Evolutionary conservation across 805 yeast genomes (phyloP), one percentile per base, ranked within the genome.

Genomic region (Myxozyma kluyveri): DNA sequence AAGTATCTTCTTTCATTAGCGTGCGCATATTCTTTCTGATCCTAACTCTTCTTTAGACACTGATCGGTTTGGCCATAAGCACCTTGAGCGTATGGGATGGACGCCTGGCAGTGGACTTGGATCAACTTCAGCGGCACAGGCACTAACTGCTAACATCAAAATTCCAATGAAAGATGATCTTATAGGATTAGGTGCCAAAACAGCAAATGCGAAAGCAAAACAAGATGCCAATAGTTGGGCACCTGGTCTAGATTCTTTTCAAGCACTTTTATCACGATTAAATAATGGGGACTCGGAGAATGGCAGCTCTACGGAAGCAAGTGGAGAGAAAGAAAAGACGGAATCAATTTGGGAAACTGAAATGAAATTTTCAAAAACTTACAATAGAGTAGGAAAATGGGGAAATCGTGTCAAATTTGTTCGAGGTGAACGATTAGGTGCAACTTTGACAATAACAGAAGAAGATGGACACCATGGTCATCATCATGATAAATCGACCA

Each of bases 241-340:
- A 60, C 86, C 89, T 9, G 96, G 97, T 2, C 75, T 91, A 38
- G 98, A 93, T 67, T 96, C 85, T 2, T 91, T 93, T 66, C 99
- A 91, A 72, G 77, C 95, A 61, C 79, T 91, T 42, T 73, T 91
- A 56, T 97, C 97, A 9, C 79, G 89, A 65, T 75, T 91, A 56
- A 91, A 91, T 66, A 97, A 97, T 42, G 91, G 48, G 10, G 45
- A 36, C 10, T 3, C 35, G n/a, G 27, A 38, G 12, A 24, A 18
- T 12, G 23, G 18, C 17, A 24, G 10, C 26, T 37, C 50, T 1
- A 19, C 38, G 17, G n/a, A 42, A 21, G 14, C 36, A 9, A 33
- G 33, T 4, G 19, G 48, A 19, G 36, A 31, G 4, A 32, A 37
- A 26, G 46, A n/a, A 9, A 26, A 10, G 5, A 31, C 63, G 85